Evolutionary conservation across 1,139 yeast genomes (phyloP), one percentile per base, ranked within the genome.

Genomic region (Debaryomycetaceae sp.): DNA sequence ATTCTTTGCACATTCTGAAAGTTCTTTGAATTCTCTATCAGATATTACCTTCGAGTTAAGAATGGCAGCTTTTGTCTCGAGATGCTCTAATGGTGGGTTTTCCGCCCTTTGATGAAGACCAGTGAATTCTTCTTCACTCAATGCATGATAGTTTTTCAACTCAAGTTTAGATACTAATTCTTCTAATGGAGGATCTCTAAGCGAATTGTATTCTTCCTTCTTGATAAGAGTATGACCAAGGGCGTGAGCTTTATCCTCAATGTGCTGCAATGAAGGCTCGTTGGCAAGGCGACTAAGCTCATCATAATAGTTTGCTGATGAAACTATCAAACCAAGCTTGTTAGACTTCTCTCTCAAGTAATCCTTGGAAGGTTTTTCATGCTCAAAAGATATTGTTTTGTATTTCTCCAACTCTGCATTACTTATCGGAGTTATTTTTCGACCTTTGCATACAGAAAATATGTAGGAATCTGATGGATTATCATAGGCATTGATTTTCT

Each of bases 11-110:
- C 49, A 42, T 42, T 58, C 52, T 3, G 56, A 58, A 42, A 71
- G 54, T 34, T 63, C 60, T 34, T 68, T 70, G 41, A 68, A 65
- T 30, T 61, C 58, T 14, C 56, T 53, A 7, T 66, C 45, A 0
- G 73, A 54, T 1, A 72, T 53, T 6, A 70, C 58, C 30, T 65
- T 63, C 39, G 63, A 55, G 6, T 72, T 75, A 34, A 66, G 47
- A 6, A 61, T 63, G 44, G 67, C 63, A 39, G 35, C 22, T 24
- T 39, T 38, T 22, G 40, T 33, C 17, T 23, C 41, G 40, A 42
- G 45, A 24, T 53, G 55, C 4, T 58, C 59, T 8, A 48, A 38
- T 6, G 47, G 36, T 14, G 65, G 63, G 23, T 49, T 47, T 37
- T 52, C 36, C 1, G 59, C 60, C 42, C 49, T 45, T 24, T 52